Evolutionary conservation across 2,329 filamentous ascomycete genomes (phyloP).

Genomic region (Fusarium coicis): DNA sequence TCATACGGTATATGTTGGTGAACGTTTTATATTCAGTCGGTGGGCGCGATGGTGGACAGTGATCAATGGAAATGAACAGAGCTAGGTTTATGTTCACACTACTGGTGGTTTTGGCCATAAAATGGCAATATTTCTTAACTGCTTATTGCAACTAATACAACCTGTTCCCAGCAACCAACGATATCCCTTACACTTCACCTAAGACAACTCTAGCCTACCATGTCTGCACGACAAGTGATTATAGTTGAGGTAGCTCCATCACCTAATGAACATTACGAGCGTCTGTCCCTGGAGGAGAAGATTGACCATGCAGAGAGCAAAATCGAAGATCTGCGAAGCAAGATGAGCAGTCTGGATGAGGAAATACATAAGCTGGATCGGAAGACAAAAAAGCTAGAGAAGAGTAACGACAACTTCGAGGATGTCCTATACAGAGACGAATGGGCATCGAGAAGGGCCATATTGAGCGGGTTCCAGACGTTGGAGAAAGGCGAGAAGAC

Average conservation of each 20-base stretch:
- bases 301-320: background rate
- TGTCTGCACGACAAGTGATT: background rate
- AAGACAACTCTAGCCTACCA: background rate
- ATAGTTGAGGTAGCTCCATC: background rate
- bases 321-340: background rate
- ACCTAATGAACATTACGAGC: background rate
- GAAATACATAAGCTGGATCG: background rate
- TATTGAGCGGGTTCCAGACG: background rate
- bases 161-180: rapidly evolving
- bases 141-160: background rate
- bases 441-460: background rate
- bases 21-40: rapidly evolving
- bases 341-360: background rate
- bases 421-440: background rate
- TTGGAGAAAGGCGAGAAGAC: background rate
- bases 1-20: rapidly evolving
- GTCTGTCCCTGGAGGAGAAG: background rate
- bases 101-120: background rate
- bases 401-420: background rate
- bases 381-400: background rate
- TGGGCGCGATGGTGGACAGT: rapidly evolving
- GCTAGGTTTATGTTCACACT: background rate
- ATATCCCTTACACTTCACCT: rapidly evolving
- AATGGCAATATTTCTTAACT: rapidly evolving
- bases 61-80: background rate